These are phyloP conservation scores for Butyriboletus appendiculatus DNA, from an alignment of 1,284 basidiomycete species.

Conservation along the genomic window DNA sequence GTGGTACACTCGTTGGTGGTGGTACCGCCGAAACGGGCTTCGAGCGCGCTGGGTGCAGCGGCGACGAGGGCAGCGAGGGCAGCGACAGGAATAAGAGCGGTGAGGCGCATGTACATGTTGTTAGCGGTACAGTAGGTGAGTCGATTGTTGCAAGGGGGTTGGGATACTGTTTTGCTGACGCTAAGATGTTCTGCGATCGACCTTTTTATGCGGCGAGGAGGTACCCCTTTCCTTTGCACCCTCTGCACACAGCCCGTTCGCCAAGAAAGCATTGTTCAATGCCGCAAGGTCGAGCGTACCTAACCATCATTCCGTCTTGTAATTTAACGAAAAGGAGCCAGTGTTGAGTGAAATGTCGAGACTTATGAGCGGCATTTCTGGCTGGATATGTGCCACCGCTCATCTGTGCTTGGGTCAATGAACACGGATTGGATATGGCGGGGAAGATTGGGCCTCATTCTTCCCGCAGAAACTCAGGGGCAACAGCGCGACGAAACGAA, in stretches of 20 bases:
- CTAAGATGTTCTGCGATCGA: neutral
- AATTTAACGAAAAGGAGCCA: neutral
- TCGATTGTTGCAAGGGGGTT: neutral
- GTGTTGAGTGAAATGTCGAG: neutral
- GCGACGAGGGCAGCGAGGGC: neutral
- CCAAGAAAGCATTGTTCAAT: too few species aligned
- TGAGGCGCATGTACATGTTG: slow-evolving; percentile 9
- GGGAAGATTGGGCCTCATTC: neutral
- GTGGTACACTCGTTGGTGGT: neutral
- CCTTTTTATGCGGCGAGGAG: neutral
- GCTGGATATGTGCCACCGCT: neutral
- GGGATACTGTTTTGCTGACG: neutral
- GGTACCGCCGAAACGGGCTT: neutral
- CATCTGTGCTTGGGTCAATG: too few species aligned
- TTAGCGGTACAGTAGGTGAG: neutral
- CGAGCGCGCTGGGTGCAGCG: slow-evolving; percentile 3
- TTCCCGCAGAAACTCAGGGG: neutral
- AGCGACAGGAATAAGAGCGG: slow-evolving; percentile 4
- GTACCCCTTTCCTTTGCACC: too few species aligned
- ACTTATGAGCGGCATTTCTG: neutral
- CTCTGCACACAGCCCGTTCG: neutral
- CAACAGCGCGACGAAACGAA: neutral
- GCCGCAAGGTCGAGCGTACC: too few species aligned
- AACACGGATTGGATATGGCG: neutral
- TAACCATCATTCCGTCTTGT: neutral